phyloP scores from a whole-genome alignment of 345 rosid species.

The Eucalyptus regnans region DNA sequence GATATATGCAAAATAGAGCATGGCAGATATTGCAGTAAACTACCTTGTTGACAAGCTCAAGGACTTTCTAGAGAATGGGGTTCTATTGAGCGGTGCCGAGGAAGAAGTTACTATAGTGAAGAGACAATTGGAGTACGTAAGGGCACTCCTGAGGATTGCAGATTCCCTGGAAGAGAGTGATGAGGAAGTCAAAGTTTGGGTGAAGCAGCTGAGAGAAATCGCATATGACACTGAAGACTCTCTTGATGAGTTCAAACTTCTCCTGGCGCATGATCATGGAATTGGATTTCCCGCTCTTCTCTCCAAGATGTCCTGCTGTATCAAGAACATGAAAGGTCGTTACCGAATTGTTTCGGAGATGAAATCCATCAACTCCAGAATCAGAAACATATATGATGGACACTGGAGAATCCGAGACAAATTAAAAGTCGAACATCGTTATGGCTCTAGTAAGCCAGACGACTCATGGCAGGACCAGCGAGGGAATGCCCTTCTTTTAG shows the following conservation, averaged over 20 bases:
- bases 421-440: background rate
- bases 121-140: conserved; percentile 5
- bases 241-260: conserved; percentile 16
- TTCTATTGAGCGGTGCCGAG: background rate
- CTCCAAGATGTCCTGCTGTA: background rate
- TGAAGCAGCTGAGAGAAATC: conserved; percentile 16
- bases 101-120: background rate
- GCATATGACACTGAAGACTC: conserved; percentile 22
- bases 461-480: conserved; percentile 1
- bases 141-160: conserved; percentile 8
- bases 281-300: background rate
- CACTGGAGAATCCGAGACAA: background rate
- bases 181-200: conserved; percentile 13
- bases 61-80: background rate
- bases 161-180: conserved; percentile 9
- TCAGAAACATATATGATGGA: background rate
- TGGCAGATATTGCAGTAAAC: background rate
- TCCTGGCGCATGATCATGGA: background rate
- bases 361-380: conserved; percentile 1
- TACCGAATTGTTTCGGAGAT: conserved; percentile 5
- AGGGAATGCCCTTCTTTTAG: conserved; percentile 20
- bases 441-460: background rate
- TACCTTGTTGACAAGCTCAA: background rate
- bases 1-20: background rate
- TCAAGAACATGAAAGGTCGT: conserved; percentile 10